phyloP scores from a whole-genome alignment of 805 yeast species.

The Candida tibetensis region DNA sequence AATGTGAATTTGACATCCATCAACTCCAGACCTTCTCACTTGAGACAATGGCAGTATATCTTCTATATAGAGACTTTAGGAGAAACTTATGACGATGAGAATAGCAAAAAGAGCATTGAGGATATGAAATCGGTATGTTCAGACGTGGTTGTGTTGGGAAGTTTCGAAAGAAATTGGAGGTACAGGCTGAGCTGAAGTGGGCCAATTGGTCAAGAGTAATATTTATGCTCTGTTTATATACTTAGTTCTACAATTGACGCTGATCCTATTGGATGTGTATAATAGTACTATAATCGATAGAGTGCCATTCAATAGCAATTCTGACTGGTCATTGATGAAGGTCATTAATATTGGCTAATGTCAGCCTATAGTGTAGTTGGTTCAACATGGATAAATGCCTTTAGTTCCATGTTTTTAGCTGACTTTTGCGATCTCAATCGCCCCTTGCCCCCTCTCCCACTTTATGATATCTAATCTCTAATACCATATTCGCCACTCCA shows the following conservation, averaged over 20 bases:
- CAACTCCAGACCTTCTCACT: slow-evolving; percentile 71
- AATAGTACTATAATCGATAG: not conserved
- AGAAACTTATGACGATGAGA: slow-evolving; percentile 24
- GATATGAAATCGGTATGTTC: slow-evolving; percentile 45
- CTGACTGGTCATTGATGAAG: not conserved
- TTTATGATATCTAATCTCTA: too few relatives aligned
- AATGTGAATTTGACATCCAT: slow-evolving; percentile 67
- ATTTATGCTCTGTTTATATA: too few relatives aligned
- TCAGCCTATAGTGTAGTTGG: too few relatives aligned
- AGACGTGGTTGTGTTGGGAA: slow-evolving; percentile 58
- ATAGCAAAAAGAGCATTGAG: slow-evolving; percentile 32
- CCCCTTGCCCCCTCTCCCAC: too few relatives aligned
- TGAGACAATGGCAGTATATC: slow-evolving; percentile 73
- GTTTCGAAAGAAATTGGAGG: slow-evolving; percentile 45
- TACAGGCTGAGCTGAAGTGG: slow-evolving; percentile 18
- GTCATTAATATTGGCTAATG: too few relatives aligned
- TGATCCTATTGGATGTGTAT: not conserved
- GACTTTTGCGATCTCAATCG: too few relatives aligned
- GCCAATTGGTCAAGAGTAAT: too few relatives aligned
- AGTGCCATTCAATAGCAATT: not conserved
- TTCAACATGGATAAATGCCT: too few relatives aligned
- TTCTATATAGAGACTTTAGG: slow-evolving; percentile 75
- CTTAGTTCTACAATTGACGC: too few relatives aligned
- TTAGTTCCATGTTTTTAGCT: too few relatives aligned
- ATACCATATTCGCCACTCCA: too few relatives aligned